A percentile compares a stretch with the other conserved stretches of the same genome.
Evolutionary conservation across 164 flowering plant species (phyloP).

Genomic region (Litsea cubeba): DNA sequence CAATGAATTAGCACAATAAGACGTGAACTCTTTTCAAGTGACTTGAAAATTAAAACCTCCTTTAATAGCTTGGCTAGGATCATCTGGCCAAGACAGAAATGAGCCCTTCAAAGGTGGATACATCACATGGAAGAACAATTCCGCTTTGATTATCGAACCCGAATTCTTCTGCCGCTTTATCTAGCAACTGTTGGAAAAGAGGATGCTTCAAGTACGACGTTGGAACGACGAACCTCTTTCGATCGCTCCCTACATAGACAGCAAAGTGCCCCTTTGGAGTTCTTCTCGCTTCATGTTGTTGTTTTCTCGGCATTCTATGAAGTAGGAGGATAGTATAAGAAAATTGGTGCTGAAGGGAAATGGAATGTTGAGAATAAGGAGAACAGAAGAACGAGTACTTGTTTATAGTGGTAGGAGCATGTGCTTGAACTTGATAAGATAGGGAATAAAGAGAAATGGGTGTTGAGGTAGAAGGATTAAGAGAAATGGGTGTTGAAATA

Average conservation of each 20-base stretch:
- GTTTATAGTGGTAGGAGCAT: background rate
- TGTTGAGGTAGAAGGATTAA: background rate
- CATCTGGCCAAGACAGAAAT: background rate
- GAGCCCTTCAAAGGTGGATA: background rate
- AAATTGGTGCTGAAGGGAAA: background rate
- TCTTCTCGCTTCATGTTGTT: background rate
- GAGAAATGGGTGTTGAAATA: too few species aligned
- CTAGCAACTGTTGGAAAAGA: constrained; percentile 3
- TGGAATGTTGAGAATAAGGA: background rate
- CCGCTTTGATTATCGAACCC: constrained; percentile 6
- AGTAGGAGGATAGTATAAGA: background rate
- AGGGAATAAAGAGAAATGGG: background rate
- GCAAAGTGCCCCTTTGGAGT: constrained; percentile 11
- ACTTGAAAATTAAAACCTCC: too few species aligned
- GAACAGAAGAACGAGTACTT: background rate
- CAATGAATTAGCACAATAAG: too few species aligned
- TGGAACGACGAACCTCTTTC: constrained; percentile 2
- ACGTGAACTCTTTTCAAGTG: too few species aligned
- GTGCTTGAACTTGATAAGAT: background rate
- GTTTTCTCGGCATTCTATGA: background rate
- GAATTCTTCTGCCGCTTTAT: constrained; percentile 7
- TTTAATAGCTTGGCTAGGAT: background rate
- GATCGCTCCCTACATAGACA: constrained; percentile 5
- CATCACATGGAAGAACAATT: constrained; percentile 6
- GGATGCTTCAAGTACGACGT: constrained; percentile 3